Base-by-base conservation (phyloP, 805 yeast genomes). In the Yueomyces sinensis region DNA sequence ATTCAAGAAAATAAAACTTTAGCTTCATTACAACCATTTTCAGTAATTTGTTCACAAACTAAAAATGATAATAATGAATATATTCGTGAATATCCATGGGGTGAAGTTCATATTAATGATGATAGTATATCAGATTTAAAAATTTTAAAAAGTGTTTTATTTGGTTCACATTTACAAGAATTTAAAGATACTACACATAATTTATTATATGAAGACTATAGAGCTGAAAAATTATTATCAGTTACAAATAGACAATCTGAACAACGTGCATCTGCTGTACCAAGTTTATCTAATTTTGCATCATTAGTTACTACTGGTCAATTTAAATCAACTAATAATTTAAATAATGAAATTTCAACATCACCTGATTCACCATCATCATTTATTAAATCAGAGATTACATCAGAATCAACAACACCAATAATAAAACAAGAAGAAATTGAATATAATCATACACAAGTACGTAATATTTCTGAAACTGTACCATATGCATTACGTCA, bases 161-260 rank as follows among this genome's bases (percentile, higher is more conserved):
- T 82, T 49, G 93, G 93, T 5, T 72, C 87, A n/a, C 94, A 83
- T 52, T 62, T 82, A 44, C 80, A 76, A 52, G 91, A 81, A 48
- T 72, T 81, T 49, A 80, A 81, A 58, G 93, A 82, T 48, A 63
- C 80, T 39, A 82, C 93, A 20, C 84, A 79, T 46, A 82, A 75
- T 45, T 65, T 74, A 56, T 59, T 81, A 36, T 81, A 81, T 56
- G 93, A 81, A 51, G 74, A 76, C 38, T 81, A 80, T 53, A 71
- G 94, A 60, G 77, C 91, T 16, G 87, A 80, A 50, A 68, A 80
- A 46, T 63, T 82, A 46, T 25, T 25, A 13, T 60, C 67, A 37
- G 79, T 74, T 22, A 67, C 79, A 3, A 52, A 46, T 6, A 39
- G 44, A 39, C 3, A 14, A 15, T 5, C 33, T 6, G 17, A 34